phyloP scores from a whole-genome alignment of 2,329 filamentous ascomycete species.

The Lizonia empirigonia region DNA sequence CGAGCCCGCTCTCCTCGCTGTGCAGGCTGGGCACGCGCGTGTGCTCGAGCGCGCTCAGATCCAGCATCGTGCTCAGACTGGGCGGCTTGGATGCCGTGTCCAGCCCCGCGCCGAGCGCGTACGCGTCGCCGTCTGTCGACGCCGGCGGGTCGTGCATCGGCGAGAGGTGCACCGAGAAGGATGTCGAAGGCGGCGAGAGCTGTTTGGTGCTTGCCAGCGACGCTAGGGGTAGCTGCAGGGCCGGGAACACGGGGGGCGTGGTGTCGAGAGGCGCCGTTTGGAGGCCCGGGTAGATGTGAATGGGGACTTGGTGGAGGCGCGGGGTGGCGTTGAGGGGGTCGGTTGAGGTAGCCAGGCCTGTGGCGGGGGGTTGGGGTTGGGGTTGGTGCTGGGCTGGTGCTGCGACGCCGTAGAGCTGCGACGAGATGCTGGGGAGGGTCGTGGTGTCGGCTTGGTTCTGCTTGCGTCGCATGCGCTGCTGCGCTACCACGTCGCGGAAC shows the following conservation, averaged over 20 bases:
- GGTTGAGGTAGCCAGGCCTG: conserved; percentile 13
- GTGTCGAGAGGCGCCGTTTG: conserved; percentile 37
- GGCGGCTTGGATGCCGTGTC: conserved; percentile 25
- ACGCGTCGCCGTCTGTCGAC: conserved; percentile 1
- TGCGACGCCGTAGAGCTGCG: conserved; percentile 39
- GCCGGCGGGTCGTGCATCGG: conserved; percentile 35
- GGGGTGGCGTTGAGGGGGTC: conserved; percentile 25
- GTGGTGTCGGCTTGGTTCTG: conserved; percentile 31
- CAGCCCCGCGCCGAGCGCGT: background rate
- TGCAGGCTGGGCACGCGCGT: conserved; percentile 41
- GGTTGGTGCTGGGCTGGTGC: conserved; percentile 17
- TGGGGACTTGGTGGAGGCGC: conserved; percentile 41
- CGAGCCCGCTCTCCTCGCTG: conserved; percentile 42
- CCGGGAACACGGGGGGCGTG: conserved; percentile 7
- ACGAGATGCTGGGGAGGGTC: conserved; percentile 41
- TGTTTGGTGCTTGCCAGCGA: conserved; percentile 3
- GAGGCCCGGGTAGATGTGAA: conserved; percentile 47
- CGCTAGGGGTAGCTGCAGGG: background rate
- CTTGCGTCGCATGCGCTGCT: conserved; percentile 38
- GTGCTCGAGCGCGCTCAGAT: conserved; percentile 45
- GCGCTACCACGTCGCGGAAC: conserved; percentile 47
- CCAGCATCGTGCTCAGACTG: conserved; percentile 45
- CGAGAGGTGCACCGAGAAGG: conserved; percentile 39
- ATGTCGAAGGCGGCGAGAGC: conserved; percentile 18
- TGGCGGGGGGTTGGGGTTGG: background rate